Base-by-base conservation (phyloP, 176 grass and related monocot species). In the Poa pratensis region DNA sequence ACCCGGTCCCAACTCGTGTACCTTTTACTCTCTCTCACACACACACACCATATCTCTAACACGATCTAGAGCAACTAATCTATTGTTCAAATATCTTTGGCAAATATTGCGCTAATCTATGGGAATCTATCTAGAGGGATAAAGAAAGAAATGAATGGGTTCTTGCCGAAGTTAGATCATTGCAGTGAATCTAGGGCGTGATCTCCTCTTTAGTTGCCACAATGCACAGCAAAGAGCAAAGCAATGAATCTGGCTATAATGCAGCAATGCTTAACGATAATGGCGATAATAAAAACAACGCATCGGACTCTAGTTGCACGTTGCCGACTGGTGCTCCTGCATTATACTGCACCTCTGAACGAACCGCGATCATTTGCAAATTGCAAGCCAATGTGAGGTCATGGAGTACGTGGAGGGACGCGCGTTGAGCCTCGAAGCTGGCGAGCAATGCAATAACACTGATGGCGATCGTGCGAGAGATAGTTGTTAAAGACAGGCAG, bases 391-490 rank as follows among this genome's bases (percentile, higher is more conserved):
- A 46, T 46, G 13, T 75, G 77, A 80, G 34, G 76, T 80, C 59
- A 76, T 1, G 82, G 58, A 11, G 69, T 68, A 5, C 76, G 76
- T 73, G 7, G 14, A 61, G 37, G 23, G 39, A 51, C 37, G 16
- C 17, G 16, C 28, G 34, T 50, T 20, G 23, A 28, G 61, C 40
- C 22, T 62, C 86, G 24, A 70, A 46, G 53, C 60, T 26, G 19
- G 37, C 5, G 62, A 27, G 37, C 20, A 22, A 66, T 67, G 40
- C 26, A 69, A 60, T 61, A 13, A 27, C 51, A 13, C 77, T 23
- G 87, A 69, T 89, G 76, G 39, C 11, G 61, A 69, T 80, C 76
- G 0, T 69, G 59, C 24, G 11, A 30, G 5, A n/a, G 12, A 5
- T 40, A 69, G 2, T 71, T 71, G 73, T 70, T 69, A 48, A 70